These are phyloP conservation scores for Alternaria metachromatica DNA, from an alignment of 2,329 filamentous ascomycete species.

Conservation along the genomic window DNA sequence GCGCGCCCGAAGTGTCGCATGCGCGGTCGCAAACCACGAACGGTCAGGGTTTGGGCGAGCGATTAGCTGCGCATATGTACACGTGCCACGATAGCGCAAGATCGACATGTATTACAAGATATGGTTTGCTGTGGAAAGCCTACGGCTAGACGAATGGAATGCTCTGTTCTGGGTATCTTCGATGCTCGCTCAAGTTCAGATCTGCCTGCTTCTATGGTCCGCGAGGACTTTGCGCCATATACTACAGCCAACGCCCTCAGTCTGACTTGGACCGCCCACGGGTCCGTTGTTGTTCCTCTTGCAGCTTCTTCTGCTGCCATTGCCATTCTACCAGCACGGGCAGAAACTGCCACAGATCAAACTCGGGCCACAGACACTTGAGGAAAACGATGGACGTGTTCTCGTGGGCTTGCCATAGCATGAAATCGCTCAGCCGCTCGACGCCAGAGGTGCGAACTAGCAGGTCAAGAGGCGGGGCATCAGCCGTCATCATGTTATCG, in stretches of 20 bases:
- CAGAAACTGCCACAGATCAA: constrained; percentile 90
- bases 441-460: constrained; percentile 93
- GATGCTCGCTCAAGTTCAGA: constrained; percentile 23
- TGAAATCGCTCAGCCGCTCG: constrained; percentile 91
- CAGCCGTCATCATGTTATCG: constrained; percentile 85
- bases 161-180: constrained; percentile 34
- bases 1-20: constrained; percentile 1
- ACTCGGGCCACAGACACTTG: constrained; percentile 93
- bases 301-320: constrained; percentile 60
- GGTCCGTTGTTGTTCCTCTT: constrained; percentile 44
- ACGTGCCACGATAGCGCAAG: constrained; percentile 11
- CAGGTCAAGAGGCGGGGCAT: constrained; percentile 85
- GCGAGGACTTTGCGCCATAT: constrained; percentile 8
- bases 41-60: background rate
- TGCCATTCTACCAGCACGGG: constrained; percentile 94
- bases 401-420: constrained; percentile 98
- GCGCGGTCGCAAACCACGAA: background rate
- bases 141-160: constrained; percentile 26
- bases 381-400: constrained; percentile 92
- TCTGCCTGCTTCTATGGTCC: constrained; percentile 5
- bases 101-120: constrained; percentile 16
- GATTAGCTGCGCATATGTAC: constrained; percentile 20
- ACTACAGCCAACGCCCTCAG: constrained; percentile 14
- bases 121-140: constrained; percentile 19
- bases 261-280: constrained; percentile 38